Conservation (phyloP, 169 alveolate genomes). For the Plasmodium blacklocki region DNA sequence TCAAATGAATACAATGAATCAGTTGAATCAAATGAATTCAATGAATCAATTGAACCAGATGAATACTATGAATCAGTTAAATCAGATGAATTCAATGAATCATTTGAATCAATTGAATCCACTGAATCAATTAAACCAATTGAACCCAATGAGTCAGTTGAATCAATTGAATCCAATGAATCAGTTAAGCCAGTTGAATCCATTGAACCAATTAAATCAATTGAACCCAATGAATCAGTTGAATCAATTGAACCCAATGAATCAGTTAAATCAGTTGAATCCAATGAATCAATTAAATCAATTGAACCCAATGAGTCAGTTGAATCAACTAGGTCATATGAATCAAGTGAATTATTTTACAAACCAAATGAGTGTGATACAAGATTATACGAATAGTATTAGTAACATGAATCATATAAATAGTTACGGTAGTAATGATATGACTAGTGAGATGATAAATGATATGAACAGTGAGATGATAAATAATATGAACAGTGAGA, state of each 20-base stretch:
- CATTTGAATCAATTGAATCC: neutral
- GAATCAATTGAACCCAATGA: constrained; percentile 3
- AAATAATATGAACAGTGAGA: too few species aligned
- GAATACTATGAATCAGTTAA: too few species aligned
- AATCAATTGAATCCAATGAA: too few species aligned
- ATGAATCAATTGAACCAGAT: too few species aligned
- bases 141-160: too few species aligned
- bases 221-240: constrained; percentile 14
- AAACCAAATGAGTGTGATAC: constrained; percentile 25
- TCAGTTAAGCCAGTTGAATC: neutral
- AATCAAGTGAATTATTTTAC: constrained; percentile 18
- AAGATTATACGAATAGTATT: constrained; percentile 2
- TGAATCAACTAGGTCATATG: neutral
- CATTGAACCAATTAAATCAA: neutral
- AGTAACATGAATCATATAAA: neutral
- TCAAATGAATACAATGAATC: neutral
- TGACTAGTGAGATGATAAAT: too few species aligned
- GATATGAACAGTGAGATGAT: too few species aligned
- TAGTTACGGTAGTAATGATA: too few species aligned
- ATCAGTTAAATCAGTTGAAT: neutral
- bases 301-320: neutral
- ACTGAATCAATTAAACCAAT: too few species aligned
- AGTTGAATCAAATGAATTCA: too few species aligned
- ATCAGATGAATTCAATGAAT: neutral
- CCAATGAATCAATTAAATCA: neutral